phyloP scores from a whole-genome alignment of 1,284 basidiomycete genomes.

The Apiotrichum akiyoshidainum region DNA sequence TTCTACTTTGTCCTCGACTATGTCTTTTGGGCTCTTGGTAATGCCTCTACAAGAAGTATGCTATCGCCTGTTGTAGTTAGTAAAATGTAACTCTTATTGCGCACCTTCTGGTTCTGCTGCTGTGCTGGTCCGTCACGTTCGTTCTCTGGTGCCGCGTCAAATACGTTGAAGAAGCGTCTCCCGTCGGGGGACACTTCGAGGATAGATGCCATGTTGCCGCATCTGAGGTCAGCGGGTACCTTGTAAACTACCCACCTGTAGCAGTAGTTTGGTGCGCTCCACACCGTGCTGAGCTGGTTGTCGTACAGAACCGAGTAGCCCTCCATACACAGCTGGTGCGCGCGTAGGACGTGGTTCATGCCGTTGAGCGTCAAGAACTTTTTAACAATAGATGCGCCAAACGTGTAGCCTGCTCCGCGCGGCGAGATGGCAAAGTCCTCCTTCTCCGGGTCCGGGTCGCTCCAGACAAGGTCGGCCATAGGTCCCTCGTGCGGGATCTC shows the following conservation, averaged over 20 bases:
- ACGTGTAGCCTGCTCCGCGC: constrained; percentile 96
- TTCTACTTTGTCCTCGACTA: background rate
- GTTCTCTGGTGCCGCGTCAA: constrained; percentile 98
- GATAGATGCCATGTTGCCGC: constrained; percentile 95
- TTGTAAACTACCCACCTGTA: constrained; percentile 47
- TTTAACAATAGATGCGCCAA: constrained; percentile 96
- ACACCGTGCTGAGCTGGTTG: constrained; percentile 92
- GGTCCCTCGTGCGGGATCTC: constrained; percentile 99
- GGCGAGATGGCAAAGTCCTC: constrained; percentile 99
- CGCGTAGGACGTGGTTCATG: constrained; percentile 96
- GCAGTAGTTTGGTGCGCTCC: constrained; percentile 98
- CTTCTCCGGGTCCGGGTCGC: constrained; percentile 97
- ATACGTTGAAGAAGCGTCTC: constrained; percentile 88
- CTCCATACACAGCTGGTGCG: constrained; percentile 99
- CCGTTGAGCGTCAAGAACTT: constrained; percentile 92
- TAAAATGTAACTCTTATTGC: constrained; percentile 2
- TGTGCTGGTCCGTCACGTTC: constrained; percentile 54
- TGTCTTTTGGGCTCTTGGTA: background rate
- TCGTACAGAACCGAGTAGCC: constrained; percentile 94
- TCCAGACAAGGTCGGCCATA: constrained; percentile 99
- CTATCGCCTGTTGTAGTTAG: constrained; percentile 39
- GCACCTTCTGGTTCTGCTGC: constrained; percentile 41
- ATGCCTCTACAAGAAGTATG: constrained; percentile 43
- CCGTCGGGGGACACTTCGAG: constrained; percentile 91
- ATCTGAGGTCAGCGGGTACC: constrained; percentile 58